Conservation (phyloP, 306 rosid species). For the Crataegus laevigata region DNA sequence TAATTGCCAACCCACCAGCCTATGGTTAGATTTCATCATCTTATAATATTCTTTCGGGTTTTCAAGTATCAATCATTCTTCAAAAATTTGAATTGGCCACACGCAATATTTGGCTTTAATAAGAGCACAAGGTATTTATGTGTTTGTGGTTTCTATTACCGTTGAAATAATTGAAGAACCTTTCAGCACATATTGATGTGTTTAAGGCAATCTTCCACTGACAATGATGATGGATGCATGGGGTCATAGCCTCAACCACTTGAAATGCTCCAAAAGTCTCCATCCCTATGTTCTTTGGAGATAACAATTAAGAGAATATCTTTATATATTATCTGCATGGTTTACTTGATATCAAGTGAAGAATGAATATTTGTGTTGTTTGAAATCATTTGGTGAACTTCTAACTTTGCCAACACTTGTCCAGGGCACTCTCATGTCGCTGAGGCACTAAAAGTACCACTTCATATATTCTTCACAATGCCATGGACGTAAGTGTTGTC, state of each 20-base stretch:
- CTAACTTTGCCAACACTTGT: slow-evolving; percentile 29
- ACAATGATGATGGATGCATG: neutral
- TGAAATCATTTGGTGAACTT: slow-evolving; percentile 2
- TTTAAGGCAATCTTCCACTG: neutral
- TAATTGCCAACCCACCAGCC: slow-evolving; percentile 95
- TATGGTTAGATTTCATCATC: slow-evolving; percentile 55
- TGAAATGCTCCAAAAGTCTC: neutral
- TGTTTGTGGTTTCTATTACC: neutral
- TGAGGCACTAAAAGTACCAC: slow-evolving; percentile 60
- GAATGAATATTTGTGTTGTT: neutral
- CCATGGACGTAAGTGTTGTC: slow-evolving; percentile 96
- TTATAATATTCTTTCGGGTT: neutral
- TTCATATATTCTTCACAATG: slow-evolving; percentile 90
- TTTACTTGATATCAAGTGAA: neutral
- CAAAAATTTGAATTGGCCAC: neutral
- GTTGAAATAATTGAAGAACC: neutral
- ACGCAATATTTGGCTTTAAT: neutral
- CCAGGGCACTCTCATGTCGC: slow-evolving; percentile 93
- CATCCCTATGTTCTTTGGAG: neutral
- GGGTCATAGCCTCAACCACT: neutral
- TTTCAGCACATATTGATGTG: neutral
- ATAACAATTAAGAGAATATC: neutral
- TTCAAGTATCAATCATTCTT: neutral
- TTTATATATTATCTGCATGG: neutral
- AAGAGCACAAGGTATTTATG: neutral